Percentiles rank a stretch among this genome's conserved stretches.
These are phyloP conservation scores for Clohesyomyces aquaticus DNA, from an alignment of 495 filamentous ascomycete species.

Conservation along the genomic window DNA sequence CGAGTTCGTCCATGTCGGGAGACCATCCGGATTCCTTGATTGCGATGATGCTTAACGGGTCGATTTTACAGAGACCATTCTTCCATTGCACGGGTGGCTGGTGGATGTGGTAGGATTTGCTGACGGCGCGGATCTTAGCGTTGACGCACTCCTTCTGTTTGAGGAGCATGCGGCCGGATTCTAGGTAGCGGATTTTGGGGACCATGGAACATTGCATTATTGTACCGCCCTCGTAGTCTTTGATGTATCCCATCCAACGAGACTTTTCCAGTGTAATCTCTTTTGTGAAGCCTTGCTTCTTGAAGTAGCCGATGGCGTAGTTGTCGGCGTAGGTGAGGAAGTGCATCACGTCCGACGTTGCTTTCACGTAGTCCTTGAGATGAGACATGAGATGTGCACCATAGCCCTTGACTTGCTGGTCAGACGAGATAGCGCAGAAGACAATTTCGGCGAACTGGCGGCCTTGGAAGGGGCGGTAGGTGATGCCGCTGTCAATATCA, in stretches of 20 bases:
- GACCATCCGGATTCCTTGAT: slow-evolving; percentile 93
- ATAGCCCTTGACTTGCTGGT: slow-evolving; percentile 98
- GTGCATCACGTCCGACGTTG: slow-evolving; percentile 94
- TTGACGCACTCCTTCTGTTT: slow-evolving; percentile 96
- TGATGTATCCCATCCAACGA: slow-evolving; percentile 99
- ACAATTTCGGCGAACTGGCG: slow-evolving; percentile 97
- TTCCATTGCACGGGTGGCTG: slow-evolving; percentile 83
- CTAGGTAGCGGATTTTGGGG: slow-evolving; percentile 90
- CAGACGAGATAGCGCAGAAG: slow-evolving; percentile 96
- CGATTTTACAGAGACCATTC: slow-evolving; percentile 69
- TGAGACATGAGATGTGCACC: slow-evolving; percentile 98
- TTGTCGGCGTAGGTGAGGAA: slow-evolving; percentile 99
- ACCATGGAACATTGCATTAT: slow-evolving; percentile 99
- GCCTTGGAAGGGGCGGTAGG: slow-evolving; percentile 91
- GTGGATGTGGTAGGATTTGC: slow-evolving; percentile 86
- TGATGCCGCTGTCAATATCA: slow-evolving; percentile 70
- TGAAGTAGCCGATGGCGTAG: slow-evolving; percentile 98
- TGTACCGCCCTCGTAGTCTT: slow-evolving; percentile 98
- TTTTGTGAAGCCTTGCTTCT: slow-evolving; percentile 98
- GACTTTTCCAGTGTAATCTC: slow-evolving; percentile 90
- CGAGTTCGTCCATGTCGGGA: slow-evolving; percentile 94
- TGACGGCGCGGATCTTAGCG: slow-evolving; percentile 91
- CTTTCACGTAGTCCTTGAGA: slow-evolving; percentile 98
- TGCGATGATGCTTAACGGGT: slow-evolving; percentile 78
- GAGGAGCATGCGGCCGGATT: slow-evolving; percentile 89